Conservation (phyloP, 352 stramenopile genomes). For the Thraustochytrium sp. region DNA sequence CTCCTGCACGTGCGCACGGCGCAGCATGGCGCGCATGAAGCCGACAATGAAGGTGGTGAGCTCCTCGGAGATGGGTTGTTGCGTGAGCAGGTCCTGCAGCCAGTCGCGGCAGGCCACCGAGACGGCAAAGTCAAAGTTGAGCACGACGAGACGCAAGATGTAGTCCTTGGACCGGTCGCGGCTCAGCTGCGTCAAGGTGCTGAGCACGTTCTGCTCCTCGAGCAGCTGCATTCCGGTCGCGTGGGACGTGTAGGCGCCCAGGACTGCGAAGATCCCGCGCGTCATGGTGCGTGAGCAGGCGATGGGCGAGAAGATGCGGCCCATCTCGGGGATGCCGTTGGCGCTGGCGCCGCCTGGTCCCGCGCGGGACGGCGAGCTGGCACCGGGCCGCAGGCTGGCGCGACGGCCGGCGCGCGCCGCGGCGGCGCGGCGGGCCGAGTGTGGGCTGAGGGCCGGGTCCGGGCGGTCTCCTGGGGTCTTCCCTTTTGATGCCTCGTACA, state of each 20-base stretch:
- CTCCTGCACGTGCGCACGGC: not conserved
- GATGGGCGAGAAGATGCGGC: conserved; percentile 22
- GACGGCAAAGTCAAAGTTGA: conserved; percentile 12
- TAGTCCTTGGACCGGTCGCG: conserved; percentile 8
- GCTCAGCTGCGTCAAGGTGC: not conserved
- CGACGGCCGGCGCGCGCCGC: no score
- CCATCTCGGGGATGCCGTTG: not conserved
- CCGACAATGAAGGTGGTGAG: conserved; percentile 17
- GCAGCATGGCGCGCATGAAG: not conserved
- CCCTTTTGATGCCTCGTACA: no score
- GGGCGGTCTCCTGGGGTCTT: no score
- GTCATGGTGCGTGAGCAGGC: conserved; percentile 31
- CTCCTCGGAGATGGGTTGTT: not conserved
- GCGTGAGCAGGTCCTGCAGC: not conserved
- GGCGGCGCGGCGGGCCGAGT: no score
- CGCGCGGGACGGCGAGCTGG: no score
- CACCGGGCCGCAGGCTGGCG: not conserved
- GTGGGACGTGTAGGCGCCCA: conserved; percentile 36
- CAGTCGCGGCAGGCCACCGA: not conserved
- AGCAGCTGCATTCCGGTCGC: not conserved
- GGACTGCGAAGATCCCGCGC: not conserved
- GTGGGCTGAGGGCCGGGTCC: no score
- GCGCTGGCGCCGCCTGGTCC: not conserved
- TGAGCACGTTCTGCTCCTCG: conserved; percentile 24
- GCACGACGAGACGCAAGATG: not conserved